These are phyloP conservation scores for Trichoderma polysporum DNA, from an alignment of 2,329 filamentous ascomycete genomes.

Conservation along the genomic window DNA sequence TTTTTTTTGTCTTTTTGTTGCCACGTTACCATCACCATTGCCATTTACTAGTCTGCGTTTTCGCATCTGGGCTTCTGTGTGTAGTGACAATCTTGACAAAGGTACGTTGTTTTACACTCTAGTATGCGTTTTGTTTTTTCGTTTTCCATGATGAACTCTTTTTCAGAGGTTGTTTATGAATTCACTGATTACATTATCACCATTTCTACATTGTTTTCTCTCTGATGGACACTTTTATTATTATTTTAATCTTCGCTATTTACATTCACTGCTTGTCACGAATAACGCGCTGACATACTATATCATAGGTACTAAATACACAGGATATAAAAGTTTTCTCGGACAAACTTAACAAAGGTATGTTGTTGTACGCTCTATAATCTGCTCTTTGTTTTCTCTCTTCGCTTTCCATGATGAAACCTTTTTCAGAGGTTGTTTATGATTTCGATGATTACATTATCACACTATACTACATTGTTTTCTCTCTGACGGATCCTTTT, in stretches of 20 bases:
- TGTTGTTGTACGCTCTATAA: slow-evolving; percentile 20
- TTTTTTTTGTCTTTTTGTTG: slow-evolving; percentile 29
- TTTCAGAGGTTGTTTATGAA: slow-evolving; percentile 52
- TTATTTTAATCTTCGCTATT: background rate
- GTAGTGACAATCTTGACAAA: too few species aligned
- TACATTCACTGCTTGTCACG: background rate
- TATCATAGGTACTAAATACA: too few species aligned
- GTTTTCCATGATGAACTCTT: slow-evolving; percentile 39
- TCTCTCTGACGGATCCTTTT: slow-evolving; percentile 6
- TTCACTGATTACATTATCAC: slow-evolving; percentile 35
- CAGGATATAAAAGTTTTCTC: background rate
- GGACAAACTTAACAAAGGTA: slow-evolving; percentile 25
- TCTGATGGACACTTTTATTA: slow-evolving; percentile 7
- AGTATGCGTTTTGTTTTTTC: background rate
- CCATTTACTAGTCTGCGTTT: slow-evolving; percentile 1
- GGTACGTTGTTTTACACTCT: slow-evolving; percentile 27
- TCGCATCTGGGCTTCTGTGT: background rate
- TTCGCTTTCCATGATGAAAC: slow-evolving; percentile 40
- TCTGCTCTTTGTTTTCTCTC: background rate
- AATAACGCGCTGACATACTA: background rate
- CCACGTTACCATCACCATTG: background rate
- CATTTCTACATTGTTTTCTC: slow-evolving; percentile 22
- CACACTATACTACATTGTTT: slow-evolving; percentile 23
- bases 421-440: slow-evolving; percentile 50
- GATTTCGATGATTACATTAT: slow-evolving; percentile 40